These are phyloP conservation scores for Neonectria punicea DNA, from an alignment of 2,329 filamentous ascomycete species.

Conservation along the genomic window DNA sequence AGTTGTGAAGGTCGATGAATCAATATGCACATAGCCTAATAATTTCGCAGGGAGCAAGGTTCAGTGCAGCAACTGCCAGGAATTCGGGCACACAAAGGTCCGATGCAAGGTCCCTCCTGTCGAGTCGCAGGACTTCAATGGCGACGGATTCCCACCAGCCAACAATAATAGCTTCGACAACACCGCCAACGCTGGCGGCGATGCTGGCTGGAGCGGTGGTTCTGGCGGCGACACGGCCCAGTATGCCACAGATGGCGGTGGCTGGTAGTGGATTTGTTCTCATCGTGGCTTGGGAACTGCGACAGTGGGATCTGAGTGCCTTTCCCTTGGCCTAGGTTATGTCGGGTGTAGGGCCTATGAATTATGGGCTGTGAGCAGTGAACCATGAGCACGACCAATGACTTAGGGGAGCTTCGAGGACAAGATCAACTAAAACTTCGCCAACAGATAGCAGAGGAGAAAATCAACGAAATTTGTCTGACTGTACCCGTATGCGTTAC, in stretches of 20 bases:
- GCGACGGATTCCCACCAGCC: slow-evolving; percentile 16
- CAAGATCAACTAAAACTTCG: neutral
- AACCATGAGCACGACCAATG: neutral
- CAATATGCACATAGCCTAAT: slow-evolving; percentile 27
- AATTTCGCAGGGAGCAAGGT: slow-evolving; percentile 51
- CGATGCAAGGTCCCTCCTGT: slow-evolving; percentile 48
- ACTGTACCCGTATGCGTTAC: neutral
- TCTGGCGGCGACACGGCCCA: slow-evolving; percentile 2
- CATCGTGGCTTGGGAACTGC: neutral
- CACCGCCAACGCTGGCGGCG: slow-evolving; percentile 17
- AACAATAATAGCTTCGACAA: slow-evolving; percentile 20
- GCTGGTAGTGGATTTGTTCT: slow-evolving; percentile 28
- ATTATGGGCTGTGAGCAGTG: neutral
- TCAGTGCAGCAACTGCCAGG: slow-evolving; percentile 52
- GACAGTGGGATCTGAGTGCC: neutral
- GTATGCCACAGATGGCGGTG: neutral
- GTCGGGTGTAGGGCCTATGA: neutral
- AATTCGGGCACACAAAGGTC: slow-evolving; percentile 53
- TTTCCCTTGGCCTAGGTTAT: neutral
- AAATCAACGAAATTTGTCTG: neutral
- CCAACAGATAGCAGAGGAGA: neutral
- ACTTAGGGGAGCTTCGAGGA: neutral
- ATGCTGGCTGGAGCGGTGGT: slow-evolving; percentile 18
- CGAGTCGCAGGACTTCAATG: slow-evolving; percentile 27
- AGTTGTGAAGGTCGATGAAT: slow-evolving; percentile 24